phyloP scores from a whole-genome alignment of 192 early-diverging fungal species.

The Backusella australiensis region DNA sequence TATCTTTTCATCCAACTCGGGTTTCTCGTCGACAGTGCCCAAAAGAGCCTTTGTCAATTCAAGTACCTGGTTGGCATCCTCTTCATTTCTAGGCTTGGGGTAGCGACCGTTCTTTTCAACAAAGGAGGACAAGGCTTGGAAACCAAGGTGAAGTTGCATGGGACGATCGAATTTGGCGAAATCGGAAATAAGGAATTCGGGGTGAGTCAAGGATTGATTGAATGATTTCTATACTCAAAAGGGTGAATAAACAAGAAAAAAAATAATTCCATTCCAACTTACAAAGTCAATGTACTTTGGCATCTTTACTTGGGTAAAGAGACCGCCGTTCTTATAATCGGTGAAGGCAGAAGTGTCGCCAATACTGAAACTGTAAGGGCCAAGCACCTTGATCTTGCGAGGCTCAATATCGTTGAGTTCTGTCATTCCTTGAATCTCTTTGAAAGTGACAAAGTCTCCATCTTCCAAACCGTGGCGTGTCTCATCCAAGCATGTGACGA shows the following conservation, averaged over 20 bases:
- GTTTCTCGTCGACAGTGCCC: conserved; percentile 61
- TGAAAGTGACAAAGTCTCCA: conserved; percentile 94
- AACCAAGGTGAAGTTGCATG: conserved; percentile 85
- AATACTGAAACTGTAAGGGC: conserved; percentile 97
- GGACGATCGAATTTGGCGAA: conserved; percentile 99
- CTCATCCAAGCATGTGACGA: conserved; percentile 96
- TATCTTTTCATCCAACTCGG: conserved; percentile 82
- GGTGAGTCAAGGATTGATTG: conserved; percentile 70
- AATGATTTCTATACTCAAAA: conserved; percentile 55
- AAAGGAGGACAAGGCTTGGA: conserved; percentile 93
- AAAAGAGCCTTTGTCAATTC: conserved; percentile 74
- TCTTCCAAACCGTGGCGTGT: conserved; percentile 97
- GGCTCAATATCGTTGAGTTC: conserved; percentile 81
- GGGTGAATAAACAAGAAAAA: neutral
- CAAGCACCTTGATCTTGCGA: conserved; percentile 79
- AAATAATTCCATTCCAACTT: conserved; percentile 28
- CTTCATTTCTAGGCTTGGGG: conserved; percentile 84
- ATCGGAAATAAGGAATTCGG: conserved; percentile 88
- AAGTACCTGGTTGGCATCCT: conserved; percentile 83
- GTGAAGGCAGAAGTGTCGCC: conserved; percentile 82
- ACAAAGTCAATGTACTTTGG: conserved; percentile 84
- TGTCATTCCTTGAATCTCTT: conserved; percentile 91
- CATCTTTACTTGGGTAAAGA: conserved; percentile 96
- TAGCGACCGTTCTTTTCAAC: conserved; percentile 60
- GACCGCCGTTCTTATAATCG: conserved; percentile 77